Base-by-base conservation (phyloP, 2,329 filamentous ascomycete genomes). In the Rhynchosporium secalis region DNA sequence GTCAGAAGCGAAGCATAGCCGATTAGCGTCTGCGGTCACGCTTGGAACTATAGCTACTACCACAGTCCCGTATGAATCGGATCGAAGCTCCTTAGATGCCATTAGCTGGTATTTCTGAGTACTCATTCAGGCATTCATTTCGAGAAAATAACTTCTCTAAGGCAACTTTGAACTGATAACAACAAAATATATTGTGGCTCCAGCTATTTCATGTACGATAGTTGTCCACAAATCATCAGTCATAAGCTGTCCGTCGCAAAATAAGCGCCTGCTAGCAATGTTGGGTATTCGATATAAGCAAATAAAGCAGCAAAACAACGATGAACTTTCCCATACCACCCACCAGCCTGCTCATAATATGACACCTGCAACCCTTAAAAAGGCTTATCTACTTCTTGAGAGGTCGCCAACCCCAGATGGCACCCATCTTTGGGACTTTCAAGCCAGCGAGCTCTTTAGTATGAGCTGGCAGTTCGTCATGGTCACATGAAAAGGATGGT, bases 401-500 rank as follows among this genome's bases (percentile, higher is more conserved):
- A n/a, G 64, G 58, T 45, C 56, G 46, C 52, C 62, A 62, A n/a
- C 62, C 62, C 56, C 60, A 64, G 12, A 62, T 29, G 3, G 41
- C 9, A 45, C 49, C 41, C 12, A 33, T 56, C n/a, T 56, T 52
- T 15, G 28, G 29, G 20, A 60, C 49, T 3, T 58, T 7, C 38
- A 60, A 36, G 2, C 41, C 48, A 4, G 52, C 58, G 1, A 56
- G 12, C 10, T 47, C 12, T 45, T 60, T 8, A 5, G 45, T 29
- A 15, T n/a, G 12, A 33, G 52, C 33, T 4, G 60, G 60, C 0
- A 54, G 29, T 15, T 58, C 2, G 1, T 29, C 29, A 28, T 40
- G 55, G 3, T 40, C 54, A 13, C 40, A 61, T 20, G 20, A 20
- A n/a, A 3, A n/a, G 12, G 40, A 47, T 29, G 60, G 36, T 8